Evolutionary conservation across 2,329 filamentous ascomycete species (phyloP), one percentile per base, ranked within the genome.

Genomic region (Phialophora macrospora): DNA sequence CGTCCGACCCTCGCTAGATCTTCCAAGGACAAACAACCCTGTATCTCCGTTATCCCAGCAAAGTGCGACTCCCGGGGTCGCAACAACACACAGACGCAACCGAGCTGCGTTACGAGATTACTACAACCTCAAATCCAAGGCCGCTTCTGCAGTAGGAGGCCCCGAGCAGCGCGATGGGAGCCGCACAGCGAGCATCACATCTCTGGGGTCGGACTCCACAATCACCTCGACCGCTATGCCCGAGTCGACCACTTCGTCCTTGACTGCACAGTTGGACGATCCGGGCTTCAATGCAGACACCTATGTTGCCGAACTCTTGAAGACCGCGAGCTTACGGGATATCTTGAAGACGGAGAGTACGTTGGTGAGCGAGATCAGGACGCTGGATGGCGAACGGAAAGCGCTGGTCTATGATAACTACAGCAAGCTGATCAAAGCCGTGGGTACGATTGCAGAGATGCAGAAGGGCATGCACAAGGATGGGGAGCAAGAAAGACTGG

Each of bases 351-450:
- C 79, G 1, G 80, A 81, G 68, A 78, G 79, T 46, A 79, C 77
- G 7, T 74, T 81, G n/a, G 77, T 81, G 6, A 78, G 77, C 71
- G 94, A 98, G 79, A 94, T 97, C 55, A 82, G 93, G 44, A 93
- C 92, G 1, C 83, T 99, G 20, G 95, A 98, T 74, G 94, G 94
- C 26, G 95, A 99, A 83, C 90, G 95, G 78, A 99, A 99, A 80
- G 93, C 94, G 1, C 80, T 99, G 68, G 95, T 99, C 4, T 99
- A 99, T 77, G 94, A 99, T 77, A 99, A 99, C 76, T 99, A 98
- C 78, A 95, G 90, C 72, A 98, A 98, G 80, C 80, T 99, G 71
- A 97, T 99, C 71, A 87, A 90, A n/a, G 95, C 95, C 0, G 97
- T 96, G 11, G 94, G 97, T 78, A 98, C 94, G 2, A 99, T 99